These are phyloP conservation scores for Wickerhamiella musiphila DNA, from an alignment of 805 yeast genomes.

Conservation along the genomic window DNA sequence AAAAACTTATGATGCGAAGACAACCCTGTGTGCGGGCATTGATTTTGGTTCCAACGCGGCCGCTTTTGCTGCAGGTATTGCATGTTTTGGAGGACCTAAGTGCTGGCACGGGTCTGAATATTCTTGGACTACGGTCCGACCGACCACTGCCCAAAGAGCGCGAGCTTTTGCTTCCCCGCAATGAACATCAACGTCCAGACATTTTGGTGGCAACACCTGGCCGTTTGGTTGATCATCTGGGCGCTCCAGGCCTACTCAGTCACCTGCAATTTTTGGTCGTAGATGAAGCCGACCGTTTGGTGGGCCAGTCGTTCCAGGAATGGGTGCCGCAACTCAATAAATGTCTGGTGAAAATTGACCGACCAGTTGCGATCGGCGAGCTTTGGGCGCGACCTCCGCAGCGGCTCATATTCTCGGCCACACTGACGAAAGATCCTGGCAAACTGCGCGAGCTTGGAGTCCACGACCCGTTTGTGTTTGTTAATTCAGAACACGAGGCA, in stretches of 20 bases:
- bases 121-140: slow-evolving; percentile 39
- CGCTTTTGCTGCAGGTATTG: slow-evolving; percentile 69
- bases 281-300: slow-evolving; percentile 93
- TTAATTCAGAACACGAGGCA: slow-evolving; percentile 27
- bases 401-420: slow-evolving; percentile 77
- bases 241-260: slow-evolving; percentile 35
- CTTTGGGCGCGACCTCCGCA: slow-evolving; percentile 27
- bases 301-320: slow-evolving; percentile 83
- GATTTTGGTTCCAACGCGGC: slow-evolving; percentile 76
- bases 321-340: slow-evolving; percentile 46
- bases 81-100: slow-evolving; percentile 41
- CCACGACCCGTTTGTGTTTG: slow-evolving; percentile 29
- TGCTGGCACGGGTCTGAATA: slow-evolving; percentile 49
- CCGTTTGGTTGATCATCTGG: slow-evolving; percentile 47
- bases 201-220: slow-evolving; percentile 57
- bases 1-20: slow-evolving; percentile 38
- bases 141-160: slow-evolving; percentile 49
- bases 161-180: slow-evolving; percentile 26
- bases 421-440: slow-evolving; percentile 85
- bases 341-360: slow-evolving; percentile 4
- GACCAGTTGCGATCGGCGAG: slow-evolving; percentile 3
- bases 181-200: no score
- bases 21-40: slow-evolving; percentile 65
- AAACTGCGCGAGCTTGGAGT: slow-evolving; percentile 58
- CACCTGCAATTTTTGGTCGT: slow-evolving; percentile 49